A percentile compares a stretch with the other conserved stretches of the same genome.
phyloP scores from a whole-genome alignment of 345 rosid genomes.

The Raphanus sativus region DNA sequence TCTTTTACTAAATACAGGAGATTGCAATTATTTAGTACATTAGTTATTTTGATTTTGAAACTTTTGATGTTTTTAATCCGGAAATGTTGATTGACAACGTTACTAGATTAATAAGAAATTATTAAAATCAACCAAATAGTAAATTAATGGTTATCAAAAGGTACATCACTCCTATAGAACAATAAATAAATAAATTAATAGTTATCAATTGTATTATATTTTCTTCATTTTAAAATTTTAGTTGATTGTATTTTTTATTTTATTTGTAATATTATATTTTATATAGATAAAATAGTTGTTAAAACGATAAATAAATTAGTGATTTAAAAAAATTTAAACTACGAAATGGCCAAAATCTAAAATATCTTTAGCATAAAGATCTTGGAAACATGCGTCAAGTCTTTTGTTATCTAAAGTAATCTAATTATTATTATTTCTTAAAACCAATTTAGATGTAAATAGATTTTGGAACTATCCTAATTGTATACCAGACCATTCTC shows the following conservation, averaged over 20 bases:
- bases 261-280: no score
- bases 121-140: neutral
- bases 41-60: neutral
- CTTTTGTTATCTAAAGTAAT: no score
- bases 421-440: no score
- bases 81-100: neutral
- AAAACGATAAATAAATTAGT: neutral
- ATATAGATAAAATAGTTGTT: no score
- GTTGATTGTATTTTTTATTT: no score
- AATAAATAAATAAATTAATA: neutral
- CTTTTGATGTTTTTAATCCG: neutral
- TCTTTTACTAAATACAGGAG: neutral
- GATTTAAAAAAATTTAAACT: neutral
- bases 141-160: neutral
- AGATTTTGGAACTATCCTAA: conserved; percentile 23
- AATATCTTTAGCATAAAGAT: no score
- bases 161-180: neutral
- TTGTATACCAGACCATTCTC: neutral
- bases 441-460: neutral
- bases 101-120: neutral
- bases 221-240: no score
- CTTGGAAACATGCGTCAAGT: no score
- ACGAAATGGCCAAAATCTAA: neutral
- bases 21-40: neutral
- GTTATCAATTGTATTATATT: no score